Conservation (phyloP, 768 basidiomycete species). For the Floccularia luteovirens region DNA sequence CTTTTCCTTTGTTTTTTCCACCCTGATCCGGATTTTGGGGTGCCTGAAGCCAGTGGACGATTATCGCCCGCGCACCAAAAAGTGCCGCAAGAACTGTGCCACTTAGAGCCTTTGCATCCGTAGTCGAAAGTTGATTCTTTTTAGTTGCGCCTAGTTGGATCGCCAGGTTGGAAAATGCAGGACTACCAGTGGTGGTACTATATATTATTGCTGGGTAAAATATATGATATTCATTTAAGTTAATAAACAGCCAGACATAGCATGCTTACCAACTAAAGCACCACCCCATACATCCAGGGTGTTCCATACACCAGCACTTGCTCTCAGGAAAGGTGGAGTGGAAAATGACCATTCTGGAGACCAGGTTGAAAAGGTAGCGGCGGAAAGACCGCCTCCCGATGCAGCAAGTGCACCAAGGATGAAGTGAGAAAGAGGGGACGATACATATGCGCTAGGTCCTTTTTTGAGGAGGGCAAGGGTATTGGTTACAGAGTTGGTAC, state of each 20-base stretch:
- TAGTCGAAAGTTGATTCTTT: slow-evolving; percentile 2
- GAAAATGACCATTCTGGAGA: slow-evolving; percentile 34
- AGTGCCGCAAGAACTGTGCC: slow-evolving; percentile 21
- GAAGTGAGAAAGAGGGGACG: slow-evolving; percentile 36
- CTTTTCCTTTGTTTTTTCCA: too few relatives aligned
- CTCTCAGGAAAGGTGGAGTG: slow-evolving; percentile 36
- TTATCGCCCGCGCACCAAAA: slow-evolving; percentile 25
- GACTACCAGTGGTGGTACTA: slow-evolving; percentile 8
- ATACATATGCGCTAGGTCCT: slow-evolving; percentile 20
- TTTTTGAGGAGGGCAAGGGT: slow-evolving; percentile 28
- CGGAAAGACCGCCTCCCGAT: slow-evolving; percentile 35
- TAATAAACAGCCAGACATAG: background rate
- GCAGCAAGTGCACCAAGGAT: slow-evolving; percentile 41
- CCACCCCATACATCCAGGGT: slow-evolving; percentile 48
- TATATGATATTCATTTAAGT: background rate
- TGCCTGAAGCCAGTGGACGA: slow-evolving; percentile 2
- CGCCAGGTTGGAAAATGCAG: background rate
- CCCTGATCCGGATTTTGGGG: too few relatives aligned
- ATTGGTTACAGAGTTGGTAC: slow-evolving; percentile 30
- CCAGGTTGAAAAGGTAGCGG: slow-evolving; percentile 36
- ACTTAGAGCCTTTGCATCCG: slow-evolving; percentile 24
- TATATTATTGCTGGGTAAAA: slow-evolving; percentile 19
- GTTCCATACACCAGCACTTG: slow-evolving; percentile 27
- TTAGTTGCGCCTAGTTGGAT: background rate
- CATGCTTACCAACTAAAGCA: slow-evolving; percentile 28